Evolutionary conservation across 306 rosid species (phyloP), one percentile per base, ranked within the genome.

Genomic region (Sicyos baderoa): DNA sequence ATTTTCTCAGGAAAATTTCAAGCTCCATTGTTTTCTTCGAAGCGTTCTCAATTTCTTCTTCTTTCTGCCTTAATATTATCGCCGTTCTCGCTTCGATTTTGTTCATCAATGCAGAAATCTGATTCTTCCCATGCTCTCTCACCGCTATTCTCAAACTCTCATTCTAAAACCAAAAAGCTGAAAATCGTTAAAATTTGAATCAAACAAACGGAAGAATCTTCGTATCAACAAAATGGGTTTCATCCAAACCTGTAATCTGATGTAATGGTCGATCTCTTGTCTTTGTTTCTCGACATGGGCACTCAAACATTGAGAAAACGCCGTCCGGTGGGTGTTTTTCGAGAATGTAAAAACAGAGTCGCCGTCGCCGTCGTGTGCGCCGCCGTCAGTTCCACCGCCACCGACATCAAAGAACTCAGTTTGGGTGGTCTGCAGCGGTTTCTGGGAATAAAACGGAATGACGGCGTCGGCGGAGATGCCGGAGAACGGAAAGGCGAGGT

Each of bases 51-150:
- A 89, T 76, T 54, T 88, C 86, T 53, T 85, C 86, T 4, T 89
- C 93, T 9, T 93, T 93, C 18, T 70, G 69, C 52, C 52, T 74
- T 5, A 93, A 13, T 0, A 88, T 1, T 0, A 25, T 13, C 29
- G 17, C 10, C 0, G 86, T 18, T 1, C 61, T 78, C 5, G 72
- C 59, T 75, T 88, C 96, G 2, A 79, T 9, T 29, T 32, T 85
- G 77, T 68, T 82, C 45, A 85, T 0, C 29, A 90, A 22, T 32
- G 75, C 4, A 25, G 55, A 29, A 4, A 82, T 22, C 9, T 85
- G 88, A 29, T 82, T 88, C 57, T 76, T 86, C 13, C 73, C 81
- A 63, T 90, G 87, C 53, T 85, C 84, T 75, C 74, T 82, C 13
- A 90, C 16, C 54, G 75, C 23, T 45, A 73, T 13, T 62, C 87